Evolutionary conservation across 495 filamentous ascomycete species (phyloP).

Genomic region (Podospora appendiculata): DNA sequence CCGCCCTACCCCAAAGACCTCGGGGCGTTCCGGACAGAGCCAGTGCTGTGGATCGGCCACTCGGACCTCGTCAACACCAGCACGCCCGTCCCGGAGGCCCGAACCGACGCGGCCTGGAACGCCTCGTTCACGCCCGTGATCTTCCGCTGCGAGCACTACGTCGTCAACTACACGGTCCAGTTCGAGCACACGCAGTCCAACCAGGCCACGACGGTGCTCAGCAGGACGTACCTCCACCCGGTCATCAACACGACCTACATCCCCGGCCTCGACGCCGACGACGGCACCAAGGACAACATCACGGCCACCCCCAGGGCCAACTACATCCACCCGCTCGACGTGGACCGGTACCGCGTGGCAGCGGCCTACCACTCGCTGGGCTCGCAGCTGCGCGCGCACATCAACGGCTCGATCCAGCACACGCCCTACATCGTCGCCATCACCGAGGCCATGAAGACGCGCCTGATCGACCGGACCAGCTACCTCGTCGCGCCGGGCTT

Average conservation of each 20-base stretch:
- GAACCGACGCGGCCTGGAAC: slow-evolving; percentile 15
- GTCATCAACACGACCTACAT: slow-evolving; percentile 30
- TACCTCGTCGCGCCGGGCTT: slow-evolving; percentile 13
- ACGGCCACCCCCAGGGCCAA: slow-evolving; percentile 23
- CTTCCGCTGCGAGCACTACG: slow-evolving; percentile 32
- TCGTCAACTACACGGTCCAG: slow-evolving; percentile 24
- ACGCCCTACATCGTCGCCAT: slow-evolving; percentile 7
- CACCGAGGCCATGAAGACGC: slow-evolving; percentile 10
- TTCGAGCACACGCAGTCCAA: slow-evolving; percentile 24
- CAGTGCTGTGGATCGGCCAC: slow-evolving; percentile 30
- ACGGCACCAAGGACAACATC: slow-evolving; percentile 30
- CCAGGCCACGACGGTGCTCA: slow-evolving; percentile 19
- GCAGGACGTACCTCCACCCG: slow-evolving; percentile 16
- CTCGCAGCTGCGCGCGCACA: slow-evolving; percentile 5
- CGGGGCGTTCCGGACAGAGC: slow-evolving; percentile 32
- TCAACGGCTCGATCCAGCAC: slow-evolving; percentile 13
- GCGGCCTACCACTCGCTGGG: slow-evolving; percentile 21
- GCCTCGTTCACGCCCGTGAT: slow-evolving; percentile 27
- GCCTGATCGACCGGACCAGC: slow-evolving; percentile 13
- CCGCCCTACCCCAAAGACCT: slow-evolving; percentile 26
- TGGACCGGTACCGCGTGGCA: slow-evolving; percentile 12
- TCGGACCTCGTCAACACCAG: slow-evolving; percentile 13
- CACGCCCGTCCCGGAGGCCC: slow-evolving; percentile 10
- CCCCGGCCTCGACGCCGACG: slow-evolving; percentile 20
- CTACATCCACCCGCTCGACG: slow-evolving; percentile 24